Percentiles rank a stretch among this genome's conserved stretches.
These are phyloP conservation scores for Perkinsus chesapeaki DNA, from an alignment of 169 alveolate genomes.

Conservation along the genomic window DNA sequence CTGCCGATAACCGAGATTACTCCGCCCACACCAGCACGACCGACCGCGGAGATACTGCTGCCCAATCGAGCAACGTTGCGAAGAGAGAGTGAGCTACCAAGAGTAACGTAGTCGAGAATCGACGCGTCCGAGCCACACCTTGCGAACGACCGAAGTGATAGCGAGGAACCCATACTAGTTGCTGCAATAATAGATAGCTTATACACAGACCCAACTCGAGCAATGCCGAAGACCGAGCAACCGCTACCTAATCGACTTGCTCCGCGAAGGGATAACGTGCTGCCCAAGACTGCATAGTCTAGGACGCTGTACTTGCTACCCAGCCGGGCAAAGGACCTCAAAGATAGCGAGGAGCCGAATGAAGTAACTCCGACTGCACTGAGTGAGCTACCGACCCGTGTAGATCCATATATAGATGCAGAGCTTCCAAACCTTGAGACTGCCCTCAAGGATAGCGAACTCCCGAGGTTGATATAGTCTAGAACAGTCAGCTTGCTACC, in stretches of 20 bases:
- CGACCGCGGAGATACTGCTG: neutral
- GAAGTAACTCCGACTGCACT: neutral
- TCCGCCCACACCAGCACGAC: neutral
- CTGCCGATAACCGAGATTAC: neutral
- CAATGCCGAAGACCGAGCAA: constrained; percentile 6
- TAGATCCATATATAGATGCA: neutral
- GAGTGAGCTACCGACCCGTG: neutral
- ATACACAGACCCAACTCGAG: neutral
- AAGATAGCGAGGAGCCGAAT: neutral
- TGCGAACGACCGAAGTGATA: constrained; percentile 2
- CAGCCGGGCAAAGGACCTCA: neutral
- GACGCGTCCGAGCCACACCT: constrained; percentile 2
- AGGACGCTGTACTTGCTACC: neutral
- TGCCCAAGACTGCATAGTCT: neutral
- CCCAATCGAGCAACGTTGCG: constrained; percentile 6
- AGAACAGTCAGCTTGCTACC: neutral
- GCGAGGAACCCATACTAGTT: neutral
- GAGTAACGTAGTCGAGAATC: neutral
- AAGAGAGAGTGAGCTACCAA: neutral
- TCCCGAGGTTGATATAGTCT: constrained; percentile 5
- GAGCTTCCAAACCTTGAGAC: neutral
- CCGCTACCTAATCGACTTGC: neutral
- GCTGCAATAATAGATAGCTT: neutral
- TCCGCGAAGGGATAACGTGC: neutral
- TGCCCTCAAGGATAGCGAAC: neutral